Percentiles rank a stretch among this genome's conserved stretches.
phyloP scores from a whole-genome alignment of 495 filamentous ascomycete genomes.

The Daldinia decipiens region DNA sequence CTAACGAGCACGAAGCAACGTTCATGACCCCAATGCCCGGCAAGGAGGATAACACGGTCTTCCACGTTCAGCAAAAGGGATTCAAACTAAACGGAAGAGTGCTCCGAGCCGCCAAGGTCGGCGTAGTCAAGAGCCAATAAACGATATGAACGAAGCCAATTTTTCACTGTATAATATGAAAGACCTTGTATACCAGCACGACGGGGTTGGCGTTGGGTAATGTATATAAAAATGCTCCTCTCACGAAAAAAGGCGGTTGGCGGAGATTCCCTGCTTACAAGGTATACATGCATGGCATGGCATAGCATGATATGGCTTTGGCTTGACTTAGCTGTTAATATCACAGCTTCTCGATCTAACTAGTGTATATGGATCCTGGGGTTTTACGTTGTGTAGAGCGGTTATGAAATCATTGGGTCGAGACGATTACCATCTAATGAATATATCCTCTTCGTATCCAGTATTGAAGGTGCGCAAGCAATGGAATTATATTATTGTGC shows the following conservation, averaged over 20 bases:
- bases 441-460: slow-evolving; percentile 28
- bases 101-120: slow-evolving; percentile 92
- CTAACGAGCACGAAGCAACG: slow-evolving; percentile 93
- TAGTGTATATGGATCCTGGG: slow-evolving; percentile 32
- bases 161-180: slow-evolving; percentile 39
- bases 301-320: too few species aligned
- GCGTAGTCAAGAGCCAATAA: slow-evolving; percentile 76
- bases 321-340: slow-evolving; percentile 31
- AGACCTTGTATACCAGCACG: slow-evolving; percentile 43
- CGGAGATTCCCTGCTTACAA: slow-evolving; percentile 36
- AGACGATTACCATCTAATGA: slow-evolving; percentile 28
- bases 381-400: slow-evolving; percentile 19
- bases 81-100: slow-evolving; percentile 91
- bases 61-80: slow-evolving; percentile 94
- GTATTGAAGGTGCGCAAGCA: slow-evolving; percentile 7
- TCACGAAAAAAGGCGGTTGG: slow-evolving; percentile 54
- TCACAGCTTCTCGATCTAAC: slow-evolving; percentile 28
- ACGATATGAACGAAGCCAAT: slow-evolving; percentile 21
- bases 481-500: slow-evolving; percentile 5
- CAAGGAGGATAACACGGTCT: slow-evolving; percentile 90
- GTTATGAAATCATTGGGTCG: slow-evolving; percentile 9
- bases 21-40: slow-evolving; percentile 86
- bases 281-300: slow-evolving; percentile 17
- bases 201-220: slow-evolving; percentile 47
- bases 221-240: slow-evolving; percentile 63